A percentile compares a stretch with the other conserved stretches of the same genome.
Evolutionary conservation across 805 yeast species (phyloP).

Genomic region (Schizosaccharomyces lindneri): DNA sequence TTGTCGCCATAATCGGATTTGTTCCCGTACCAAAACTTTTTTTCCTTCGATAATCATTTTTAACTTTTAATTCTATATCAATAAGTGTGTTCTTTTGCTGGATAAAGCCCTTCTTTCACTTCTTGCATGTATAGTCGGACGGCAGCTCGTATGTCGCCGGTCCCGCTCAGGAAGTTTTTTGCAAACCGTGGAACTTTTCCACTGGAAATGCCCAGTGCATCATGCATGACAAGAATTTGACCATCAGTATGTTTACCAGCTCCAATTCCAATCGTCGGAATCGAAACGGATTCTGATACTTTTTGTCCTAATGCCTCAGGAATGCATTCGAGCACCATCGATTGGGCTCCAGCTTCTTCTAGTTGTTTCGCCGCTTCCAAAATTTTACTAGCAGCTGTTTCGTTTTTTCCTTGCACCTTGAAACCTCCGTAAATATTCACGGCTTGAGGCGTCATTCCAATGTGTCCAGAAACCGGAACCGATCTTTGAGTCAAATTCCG

Average conservation of each 20-base stretch:
- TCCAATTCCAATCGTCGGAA: conserved; percentile 90
- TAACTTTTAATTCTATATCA: neutral
- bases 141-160: neutral
- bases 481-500: conserved; percentile 37
- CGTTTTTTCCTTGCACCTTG: conserved; percentile 52
- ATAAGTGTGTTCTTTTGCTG: neutral
- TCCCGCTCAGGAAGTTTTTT: neutral
- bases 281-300: conserved; percentile 31
- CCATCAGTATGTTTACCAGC: conserved; percentile 72
- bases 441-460: conserved; percentile 80
- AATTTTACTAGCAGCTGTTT: conserved; percentile 28
- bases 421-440: conserved; percentile 63
- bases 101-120: neutral
- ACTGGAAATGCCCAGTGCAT: conserved; percentile 39
- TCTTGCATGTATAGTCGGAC: neutral
- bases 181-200: neutral
- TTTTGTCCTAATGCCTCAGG: conserved; percentile 46
- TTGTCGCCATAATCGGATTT: neutral
- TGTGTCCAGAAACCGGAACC: conserved; percentile 74
- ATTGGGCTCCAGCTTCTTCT: conserved; percentile 52
- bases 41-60: neutral
- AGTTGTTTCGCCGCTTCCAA: conserved; percentile 42
- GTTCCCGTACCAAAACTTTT: neutral
- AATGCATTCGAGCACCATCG: conserved; percentile 60
- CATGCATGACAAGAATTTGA: conserved; percentile 74